A percentile compares a stretch with the other conserved stretches of the same genome.
These are phyloP conservation scores for Apiospora aurea DNA, from an alignment of 2,329 filamentous ascomycete genomes.

Conservation along the genomic window DNA sequence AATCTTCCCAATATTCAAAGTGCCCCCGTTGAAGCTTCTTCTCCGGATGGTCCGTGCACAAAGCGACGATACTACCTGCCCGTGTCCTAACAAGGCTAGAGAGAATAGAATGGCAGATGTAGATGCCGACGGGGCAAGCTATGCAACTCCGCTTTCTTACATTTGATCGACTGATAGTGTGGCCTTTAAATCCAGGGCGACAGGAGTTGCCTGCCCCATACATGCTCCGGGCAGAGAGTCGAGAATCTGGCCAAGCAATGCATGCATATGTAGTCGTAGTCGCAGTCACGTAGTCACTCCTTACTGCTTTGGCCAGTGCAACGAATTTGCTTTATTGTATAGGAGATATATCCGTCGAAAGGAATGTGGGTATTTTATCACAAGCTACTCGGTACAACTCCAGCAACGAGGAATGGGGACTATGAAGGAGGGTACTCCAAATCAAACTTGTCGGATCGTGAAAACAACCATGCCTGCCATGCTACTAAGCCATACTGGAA, in stretches of 20 bases:
- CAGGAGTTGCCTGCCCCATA: not conserved
- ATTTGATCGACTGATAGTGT: constrained; percentile 7
- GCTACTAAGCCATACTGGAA: constrained; percentile 8
- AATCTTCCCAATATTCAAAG: not conserved
- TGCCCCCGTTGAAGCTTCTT: constrained; percentile 11
- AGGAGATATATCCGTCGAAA: not conserved
- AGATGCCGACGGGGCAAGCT: constrained; percentile 7
- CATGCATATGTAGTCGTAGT: too few species aligned
- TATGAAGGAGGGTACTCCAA: constrained; percentile 23
- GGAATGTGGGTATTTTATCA: constrained; percentile 19
- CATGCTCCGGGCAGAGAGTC: not conserved
- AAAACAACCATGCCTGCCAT: constrained; percentile 7
- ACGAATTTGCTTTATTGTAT: constrained; percentile 15
- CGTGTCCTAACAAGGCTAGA: not conserved
- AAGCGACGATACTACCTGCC: not conserved
- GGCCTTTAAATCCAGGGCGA: not conserved
- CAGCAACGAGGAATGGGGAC: constrained; percentile 14
- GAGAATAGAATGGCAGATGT: not conserved
- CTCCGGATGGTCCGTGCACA: not conserved
- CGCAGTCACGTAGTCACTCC: not conserved
- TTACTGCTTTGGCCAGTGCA: not conserved
- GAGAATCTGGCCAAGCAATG: not conserved
- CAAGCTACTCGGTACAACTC: constrained; percentile 19
- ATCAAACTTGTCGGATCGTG: constrained; percentile 17
- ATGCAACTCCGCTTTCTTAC: constrained; percentile 17